Evolutionary conservation across 1,284 basidiomycete genomes (phyloP), one percentile per base, ranked within the genome.

Genomic region (Pseudozyma sp.): DNA sequence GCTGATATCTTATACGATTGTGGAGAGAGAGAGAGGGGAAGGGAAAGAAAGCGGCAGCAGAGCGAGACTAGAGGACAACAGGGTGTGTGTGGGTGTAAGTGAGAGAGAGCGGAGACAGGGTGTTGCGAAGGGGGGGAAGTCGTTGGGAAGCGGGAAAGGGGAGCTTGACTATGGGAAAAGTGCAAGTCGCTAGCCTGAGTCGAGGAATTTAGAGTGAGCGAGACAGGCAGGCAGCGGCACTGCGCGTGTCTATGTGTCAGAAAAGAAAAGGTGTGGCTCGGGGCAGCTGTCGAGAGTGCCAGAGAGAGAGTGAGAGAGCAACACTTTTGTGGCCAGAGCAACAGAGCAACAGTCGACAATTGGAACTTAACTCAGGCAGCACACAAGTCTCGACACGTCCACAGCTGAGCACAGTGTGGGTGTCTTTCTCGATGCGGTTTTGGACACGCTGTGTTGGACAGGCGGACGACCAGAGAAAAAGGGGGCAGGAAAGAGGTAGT

Each of bases 1-100:
- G 55, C 31, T 52, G 51, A 55, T 58, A 52, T 71, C 59, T 65
- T 65, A 71, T 71, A 62, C 54, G 55, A 47, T 45, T 16, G 48
- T 11, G 40, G 51, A 49, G 50, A 50, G 52, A 18, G 45, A 54
- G 4, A 38, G 43, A 40, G 67, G 31, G 48, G 51, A 61, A 61
- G 45, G 53, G 53, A 52, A 59, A 58, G 45, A 12, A 19, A 48
- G 25, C n/a, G n/a, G 52, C 48, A 36, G 25, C 31, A 49, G 31
- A 31, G 25, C 25, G 25, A 31, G 25, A 31, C 25, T 31, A 31
- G 25, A 31, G 25, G 6, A 31, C 6, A 31, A 31, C 25, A 31
- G 25, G 3, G 25, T 31, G 25, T 31, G 25, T 31, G 25, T 31
- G 25, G 3, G 25, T 31, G 25, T 3, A 6, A 31, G 25, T 3